Conservation (phyloP, 352 stramenopile species). For the Aphanomyces astaci region DNA sequence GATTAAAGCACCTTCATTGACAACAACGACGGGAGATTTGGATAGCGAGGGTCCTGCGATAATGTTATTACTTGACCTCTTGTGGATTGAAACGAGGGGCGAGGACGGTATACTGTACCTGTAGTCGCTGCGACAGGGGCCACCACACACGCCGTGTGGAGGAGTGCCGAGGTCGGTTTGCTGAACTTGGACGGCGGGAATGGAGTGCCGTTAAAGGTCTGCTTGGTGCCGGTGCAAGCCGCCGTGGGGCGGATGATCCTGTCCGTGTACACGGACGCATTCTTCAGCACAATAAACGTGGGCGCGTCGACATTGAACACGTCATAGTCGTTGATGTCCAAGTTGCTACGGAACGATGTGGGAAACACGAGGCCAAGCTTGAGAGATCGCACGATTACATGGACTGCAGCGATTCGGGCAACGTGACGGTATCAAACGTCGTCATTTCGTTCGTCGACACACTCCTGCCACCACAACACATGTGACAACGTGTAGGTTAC, state of each 20-base stretch:
- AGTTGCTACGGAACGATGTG: background rate
- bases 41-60: no score
- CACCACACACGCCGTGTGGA: slow-evolving; percentile 1
- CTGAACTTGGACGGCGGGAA: background rate
- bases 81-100: no score
- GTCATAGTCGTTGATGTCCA: slow-evolving; percentile 5
- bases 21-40: no score
- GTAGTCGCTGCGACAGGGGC: background rate
- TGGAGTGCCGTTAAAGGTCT: slow-evolving; percentile 2
- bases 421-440: background rate
- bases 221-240: background rate
- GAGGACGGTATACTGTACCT: no score
- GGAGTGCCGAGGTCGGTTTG: background rate
- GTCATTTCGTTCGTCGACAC: slow-evolving; percentile 13
- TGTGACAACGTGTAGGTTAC: background rate
- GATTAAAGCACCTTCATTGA: no score
- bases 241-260: background rate
- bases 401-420: background rate
- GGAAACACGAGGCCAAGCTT: background rate
- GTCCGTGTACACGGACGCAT: background rate
- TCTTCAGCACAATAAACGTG: background rate
- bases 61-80: no score
- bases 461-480: background rate
- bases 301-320: slow-evolving; percentile 11
- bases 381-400: background rate